phyloP scores from a whole-genome alignment of 768 basidiomycete genomes.

The Calvatia gigantea region DNA sequence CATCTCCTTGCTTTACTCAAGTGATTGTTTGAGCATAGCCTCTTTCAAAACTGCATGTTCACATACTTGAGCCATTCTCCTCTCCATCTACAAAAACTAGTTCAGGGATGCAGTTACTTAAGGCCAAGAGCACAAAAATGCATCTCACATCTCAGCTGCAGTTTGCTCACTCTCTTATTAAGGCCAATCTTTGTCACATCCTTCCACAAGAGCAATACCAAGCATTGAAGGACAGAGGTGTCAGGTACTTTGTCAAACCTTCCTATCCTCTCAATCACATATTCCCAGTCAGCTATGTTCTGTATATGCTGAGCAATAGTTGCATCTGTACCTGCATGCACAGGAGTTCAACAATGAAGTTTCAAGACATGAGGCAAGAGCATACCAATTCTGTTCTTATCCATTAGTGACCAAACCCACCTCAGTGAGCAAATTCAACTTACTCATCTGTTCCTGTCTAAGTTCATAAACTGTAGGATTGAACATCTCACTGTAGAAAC shows the following conservation, averaged over 20 bases:
- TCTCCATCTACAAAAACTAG: slow-evolving; percentile 72
- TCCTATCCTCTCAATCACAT: slow-evolving; percentile 86
- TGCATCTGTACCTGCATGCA: slow-evolving; percentile 82
- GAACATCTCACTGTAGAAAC: slow-evolving; percentile 84
- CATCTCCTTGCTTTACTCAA: slow-evolving; percentile 92
- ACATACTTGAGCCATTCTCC: slow-evolving; percentile 92
- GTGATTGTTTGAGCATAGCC: slow-evolving; percentile 77
- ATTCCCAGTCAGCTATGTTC: slow-evolving; percentile 87
- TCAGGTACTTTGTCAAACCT: slow-evolving; percentile 84
- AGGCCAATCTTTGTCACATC: slow-evolving; percentile 91
- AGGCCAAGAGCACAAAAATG: slow-evolving; percentile 18
- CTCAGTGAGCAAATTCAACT: slow-evolving; percentile 85
- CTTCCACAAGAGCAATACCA: slow-evolving; percentile 91
- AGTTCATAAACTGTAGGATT: slow-evolving; percentile 81
- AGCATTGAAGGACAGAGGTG: slow-evolving; percentile 95
- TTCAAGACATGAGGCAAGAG: not conserved
- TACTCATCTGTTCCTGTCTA: slow-evolving; percentile 76
- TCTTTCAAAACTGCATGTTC: slow-evolving; percentile 72
- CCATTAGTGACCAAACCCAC: slow-evolving; percentile 96
- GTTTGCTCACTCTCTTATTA: slow-evolving; percentile 87
- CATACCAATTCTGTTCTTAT: slow-evolving; percentile 96
- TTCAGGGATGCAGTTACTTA: not conserved
- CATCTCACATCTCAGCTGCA: slow-evolving; percentile 89
- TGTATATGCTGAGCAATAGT: slow-evolving; percentile 98
- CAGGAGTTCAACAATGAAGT: not conserved